Evolutionary conservation across 495 filamentous ascomycete genomes (phyloP), one percentile per base, ranked within the genome.

Genomic region (Recurvomyces mirabilis): DNA sequence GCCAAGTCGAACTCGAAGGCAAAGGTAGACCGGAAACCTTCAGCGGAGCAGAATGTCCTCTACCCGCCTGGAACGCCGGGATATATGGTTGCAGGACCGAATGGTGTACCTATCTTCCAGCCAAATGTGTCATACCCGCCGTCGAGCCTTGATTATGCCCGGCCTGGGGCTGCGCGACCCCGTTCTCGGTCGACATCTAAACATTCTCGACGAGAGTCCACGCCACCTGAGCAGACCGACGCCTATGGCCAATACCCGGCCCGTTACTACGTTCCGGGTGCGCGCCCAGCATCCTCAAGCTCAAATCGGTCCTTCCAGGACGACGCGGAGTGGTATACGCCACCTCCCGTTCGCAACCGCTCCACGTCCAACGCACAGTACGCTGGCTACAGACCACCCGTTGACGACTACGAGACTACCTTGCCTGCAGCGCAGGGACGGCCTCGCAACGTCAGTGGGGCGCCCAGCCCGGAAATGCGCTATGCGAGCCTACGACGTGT

Each of bases 11-110:
- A 51, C 23, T 50, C 51, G 13, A 55, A 50, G 29, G 40, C 47
- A 15, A 54, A 54, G 19, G 41, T 46, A 11, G 46, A 50, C 23
- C 41, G 55, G 11, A 52, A 45, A 34, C 24, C 45, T n/a, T 52
- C 53, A 4, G 25, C 49, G 18, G 52, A 46, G 38, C 33, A 47
- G 10, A 9, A 37, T 5, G 7, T 23, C 20, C 21, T 15, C 24
- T 25, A 14, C 11, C 20, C 37, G 5, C n/a, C 21, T 9, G 28
- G 41, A 6, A 30, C 47, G 13, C 54, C 60, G 14, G 61, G 61
- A 22, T 53, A 60, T 51, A 35, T 63, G 29, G 48, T 61, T 10
- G 52, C 58, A 1, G 60, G 62, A 1, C 58, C 62, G 13, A 52
- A 53, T 41, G 59, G 59, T 11, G 47, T 51, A 32, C 49, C 58